A percentile compares a stretch with the other conserved stretches of the same genome.
Conservation (phyloP, 345 rosid species). For the Eucalyptus curtisii region DNA sequence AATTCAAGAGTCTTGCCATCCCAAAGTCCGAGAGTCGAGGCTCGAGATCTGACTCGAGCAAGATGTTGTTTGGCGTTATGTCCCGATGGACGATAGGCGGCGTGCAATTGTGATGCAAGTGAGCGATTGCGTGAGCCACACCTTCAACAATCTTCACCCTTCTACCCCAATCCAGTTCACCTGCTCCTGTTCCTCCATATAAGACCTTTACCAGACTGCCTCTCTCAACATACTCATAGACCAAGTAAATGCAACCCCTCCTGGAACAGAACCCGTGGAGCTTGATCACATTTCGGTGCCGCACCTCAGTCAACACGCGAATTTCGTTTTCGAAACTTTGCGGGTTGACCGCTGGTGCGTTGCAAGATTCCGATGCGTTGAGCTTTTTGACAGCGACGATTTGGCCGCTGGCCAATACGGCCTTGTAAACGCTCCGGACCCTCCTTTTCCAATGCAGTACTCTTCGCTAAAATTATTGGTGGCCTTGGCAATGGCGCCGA, state of each 20-base stretch:
- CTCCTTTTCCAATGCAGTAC: constrained; percentile 50
- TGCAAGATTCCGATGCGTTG: constrained; percentile 13
- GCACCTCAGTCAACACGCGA: neutral
- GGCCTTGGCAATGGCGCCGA: constrained; percentile 39
- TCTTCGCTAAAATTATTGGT: constrained; percentile 2
- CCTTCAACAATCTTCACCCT: neutral
- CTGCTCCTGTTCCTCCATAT: constrained; percentile 14
- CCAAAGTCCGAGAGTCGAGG: constrained; percentile 59
- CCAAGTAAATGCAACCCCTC: constrained; percentile 20
- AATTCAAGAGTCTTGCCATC: constrained; percentile 37
- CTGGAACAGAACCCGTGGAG: constrained; percentile 42
- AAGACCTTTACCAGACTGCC: constrained; percentile 40
- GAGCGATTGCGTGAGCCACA: constrained; percentile 55
- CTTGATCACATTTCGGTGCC: constrained; percentile 62
- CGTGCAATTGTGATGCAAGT: constrained; percentile 58
- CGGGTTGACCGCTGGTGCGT: constrained; percentile 15
- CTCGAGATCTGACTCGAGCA: constrained; percentile 40
- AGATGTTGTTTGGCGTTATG: constrained; percentile 33
- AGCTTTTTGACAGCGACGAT: constrained; percentile 11
- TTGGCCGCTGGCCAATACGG: constrained; percentile 14
- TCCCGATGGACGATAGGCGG: constrained; percentile 54
- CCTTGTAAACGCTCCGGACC: constrained; percentile 51
- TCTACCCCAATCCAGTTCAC: constrained; percentile 23
- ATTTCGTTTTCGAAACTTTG: constrained; percentile 35
- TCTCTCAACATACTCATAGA: too few relatives aligned